These are phyloP conservation scores for Apiospora sp. DNA, from an alignment of 2,329 filamentous ascomycete species.

Conservation along the genomic window DNA sequence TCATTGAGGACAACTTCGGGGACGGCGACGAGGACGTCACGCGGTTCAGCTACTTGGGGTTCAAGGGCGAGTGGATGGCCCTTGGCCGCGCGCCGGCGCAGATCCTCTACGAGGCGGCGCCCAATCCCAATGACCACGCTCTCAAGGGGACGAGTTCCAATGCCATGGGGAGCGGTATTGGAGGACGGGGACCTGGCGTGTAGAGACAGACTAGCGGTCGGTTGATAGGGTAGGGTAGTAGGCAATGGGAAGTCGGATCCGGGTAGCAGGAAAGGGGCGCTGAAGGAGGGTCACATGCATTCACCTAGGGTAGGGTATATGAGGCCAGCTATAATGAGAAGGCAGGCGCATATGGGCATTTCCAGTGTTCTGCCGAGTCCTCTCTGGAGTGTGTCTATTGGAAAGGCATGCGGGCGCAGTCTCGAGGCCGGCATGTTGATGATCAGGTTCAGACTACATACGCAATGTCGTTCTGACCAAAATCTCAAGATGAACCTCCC, in stretches of 20 bases:
- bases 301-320: background rate
- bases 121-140: constrained; percentile 89
- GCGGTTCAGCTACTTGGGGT: constrained; percentile 82
- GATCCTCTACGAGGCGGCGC: constrained; percentile 92
- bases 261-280: constrained; percentile 2
- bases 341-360: background rate
- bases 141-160: constrained; percentile 64
- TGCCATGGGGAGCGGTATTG: constrained; percentile 63
- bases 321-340: background rate
- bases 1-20: constrained; percentile 91
- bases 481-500: background rate
- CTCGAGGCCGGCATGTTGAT: background rate
- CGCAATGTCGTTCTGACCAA: background rate
- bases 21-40: constrained; percentile 83
- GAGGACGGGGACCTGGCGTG: constrained; percentile 48
- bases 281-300: constrained; percentile 4
- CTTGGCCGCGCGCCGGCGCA: constrained; percentile 82
- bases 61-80: constrained; percentile 93
- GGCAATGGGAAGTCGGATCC: background rate
- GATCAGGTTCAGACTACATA: background rate
- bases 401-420: background rate
- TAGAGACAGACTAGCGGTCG: constrained; percentile 28
- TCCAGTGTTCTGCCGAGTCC: background rate
- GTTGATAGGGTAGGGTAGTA: background rate
- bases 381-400: background rate